Evolutionary conservation across 2,329 filamentous ascomycete species (phyloP).

Genomic region (Botrytis fragariae): DNA sequence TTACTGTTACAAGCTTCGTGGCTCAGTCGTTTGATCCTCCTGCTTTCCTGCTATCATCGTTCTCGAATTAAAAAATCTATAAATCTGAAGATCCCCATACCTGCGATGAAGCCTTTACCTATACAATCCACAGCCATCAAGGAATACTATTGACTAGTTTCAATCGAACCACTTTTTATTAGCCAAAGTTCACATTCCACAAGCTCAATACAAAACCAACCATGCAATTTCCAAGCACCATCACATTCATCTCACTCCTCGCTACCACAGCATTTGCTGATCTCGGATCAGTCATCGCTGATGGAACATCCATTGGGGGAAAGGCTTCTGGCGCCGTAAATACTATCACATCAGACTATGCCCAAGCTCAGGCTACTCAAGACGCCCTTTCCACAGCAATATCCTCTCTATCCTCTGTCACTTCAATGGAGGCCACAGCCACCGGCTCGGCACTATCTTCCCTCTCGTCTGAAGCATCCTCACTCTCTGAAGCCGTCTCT

Average conservation of each 20-base stretch:
- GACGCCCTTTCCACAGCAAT: slow-evolving; percentile 2
- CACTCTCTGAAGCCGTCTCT: not conserved
- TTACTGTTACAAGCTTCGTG: not conserved
- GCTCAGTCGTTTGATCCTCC: slow-evolving; percentile 7
- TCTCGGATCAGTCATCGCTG: not conserved
- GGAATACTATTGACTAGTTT: no score
- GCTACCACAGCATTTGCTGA: not conserved
- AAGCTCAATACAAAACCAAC: not conserved
- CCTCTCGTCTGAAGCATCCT: slow-evolving; percentile 1
- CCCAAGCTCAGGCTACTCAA: slow-evolving; percentile 2
- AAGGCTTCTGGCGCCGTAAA: not conserved
- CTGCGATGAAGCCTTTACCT: not conserved
- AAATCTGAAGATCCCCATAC: not conserved
- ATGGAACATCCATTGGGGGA: not conserved
- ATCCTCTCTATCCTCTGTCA: not conserved
- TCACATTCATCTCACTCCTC: slow-evolving; percentile 2
- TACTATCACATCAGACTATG: not conserved
- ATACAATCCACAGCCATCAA: not conserved
- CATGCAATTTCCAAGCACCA: slow-evolving; percentile 7
- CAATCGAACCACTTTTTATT: not conserved
- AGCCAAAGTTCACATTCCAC: not conserved
- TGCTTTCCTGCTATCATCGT: not conserved
- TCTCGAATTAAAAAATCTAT: not conserved
- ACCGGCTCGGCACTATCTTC: not conserved
- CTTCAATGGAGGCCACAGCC: slow-evolving; percentile 1